Percentiles rank a stretch among this genome's conserved stretches.
Conservation (phyloP, 495 filamentous ascomycete species). For the Trichoderma reesei region DNA sequence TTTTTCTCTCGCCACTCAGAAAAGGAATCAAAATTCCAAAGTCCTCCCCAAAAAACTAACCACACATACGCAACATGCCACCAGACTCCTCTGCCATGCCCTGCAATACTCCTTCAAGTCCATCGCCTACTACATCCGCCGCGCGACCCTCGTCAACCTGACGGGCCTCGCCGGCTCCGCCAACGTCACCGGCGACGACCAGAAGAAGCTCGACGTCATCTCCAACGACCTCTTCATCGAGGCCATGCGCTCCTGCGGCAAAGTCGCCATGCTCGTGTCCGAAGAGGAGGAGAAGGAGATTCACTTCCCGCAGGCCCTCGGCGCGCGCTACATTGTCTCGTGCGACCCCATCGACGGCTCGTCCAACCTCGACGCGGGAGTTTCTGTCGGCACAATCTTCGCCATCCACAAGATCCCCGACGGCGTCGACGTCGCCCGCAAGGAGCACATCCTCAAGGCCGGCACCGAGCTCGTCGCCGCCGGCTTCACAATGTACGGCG, state of each 20-base stretch:
- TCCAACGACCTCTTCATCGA: slow-evolving; percentile 95
- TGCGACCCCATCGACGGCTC: slow-evolving; percentile 98
- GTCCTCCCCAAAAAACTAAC: no score
- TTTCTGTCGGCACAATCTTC: slow-evolving; percentile 97
- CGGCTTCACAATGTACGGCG: slow-evolving; percentile 99
- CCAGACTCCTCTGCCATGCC: slow-evolving; percentile 92
- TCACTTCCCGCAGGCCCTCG: slow-evolving; percentile 65
- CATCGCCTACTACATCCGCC: slow-evolving; percentile 98
- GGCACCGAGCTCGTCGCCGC: slow-evolving; percentile 86
- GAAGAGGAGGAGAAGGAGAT: slow-evolving; percentile 94
- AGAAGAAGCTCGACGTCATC: slow-evolving; percentile 99
- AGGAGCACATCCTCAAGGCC: slow-evolving; percentile 76
- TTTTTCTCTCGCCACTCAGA: neutral
- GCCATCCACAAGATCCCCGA: slow-evolving; percentile 80
- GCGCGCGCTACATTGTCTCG: slow-evolving; percentile 87
- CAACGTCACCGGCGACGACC: slow-evolving; percentile 93
- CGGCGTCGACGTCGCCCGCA: slow-evolving; percentile 50
- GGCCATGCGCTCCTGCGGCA: slow-evolving; percentile 83
- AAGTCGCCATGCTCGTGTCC: slow-evolving; percentile 82
- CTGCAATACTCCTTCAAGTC: slow-evolving; percentile 99
- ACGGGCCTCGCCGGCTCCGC: slow-evolving; percentile 89
- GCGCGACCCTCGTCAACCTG: slow-evolving; percentile 93
- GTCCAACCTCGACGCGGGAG: slow-evolving; percentile 94
- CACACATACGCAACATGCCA: neutral
- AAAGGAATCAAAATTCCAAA: no score